phyloP scores from a whole-genome alignment of 2,329 filamentous ascomycete genomes.

The Aspergillus novofumigatus region DNA sequence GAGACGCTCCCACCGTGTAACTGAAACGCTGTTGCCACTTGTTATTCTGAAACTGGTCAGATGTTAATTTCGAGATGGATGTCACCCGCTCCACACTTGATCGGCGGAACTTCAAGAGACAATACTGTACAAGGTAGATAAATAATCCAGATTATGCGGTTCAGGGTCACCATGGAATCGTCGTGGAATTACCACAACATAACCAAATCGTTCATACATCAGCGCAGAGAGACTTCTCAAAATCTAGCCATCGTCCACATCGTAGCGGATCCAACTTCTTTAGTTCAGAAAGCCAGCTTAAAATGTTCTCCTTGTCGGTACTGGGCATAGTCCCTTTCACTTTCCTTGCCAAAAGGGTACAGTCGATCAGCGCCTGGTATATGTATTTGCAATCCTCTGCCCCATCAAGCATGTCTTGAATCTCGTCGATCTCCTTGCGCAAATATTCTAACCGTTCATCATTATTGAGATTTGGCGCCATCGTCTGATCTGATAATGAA shows the following conservation, averaged over 20 bases:
- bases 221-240: slow-evolving; percentile 48
- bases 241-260: slow-evolving; percentile 69
- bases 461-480: slow-evolving; percentile 60
- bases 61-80: not conserved
- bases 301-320: slow-evolving; percentile 46
- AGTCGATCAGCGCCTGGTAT: slow-evolving; percentile 79
- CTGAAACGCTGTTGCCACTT: slow-evolving; percentile 2
- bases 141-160: not conserved
- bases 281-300: slow-evolving; percentile 61
- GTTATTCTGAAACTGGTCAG: slow-evolving; percentile 10
- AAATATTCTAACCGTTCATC: slow-evolving; percentile 64
- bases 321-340: slow-evolving; percentile 45
- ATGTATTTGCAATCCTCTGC: slow-evolving; percentile 80
- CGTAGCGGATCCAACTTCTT: slow-evolving; percentile 69
- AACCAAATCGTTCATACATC: not conserved
- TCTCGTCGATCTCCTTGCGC: slow-evolving; percentile 65
- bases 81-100: not conserved
- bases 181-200: not conserved
- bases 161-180: not conserved
- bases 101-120: not conserved
- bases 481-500: slow-evolving; percentile 49
- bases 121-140: not conserved
- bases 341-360: slow-evolving; percentile 57
- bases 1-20: not conserved
- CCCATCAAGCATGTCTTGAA: slow-evolving; percentile 62